A percentile compares a stretch with the other conserved stretches of the same genome.
Conservation (phyloP, 1,139 yeast species). For the Ashbya aceris region DNA sequence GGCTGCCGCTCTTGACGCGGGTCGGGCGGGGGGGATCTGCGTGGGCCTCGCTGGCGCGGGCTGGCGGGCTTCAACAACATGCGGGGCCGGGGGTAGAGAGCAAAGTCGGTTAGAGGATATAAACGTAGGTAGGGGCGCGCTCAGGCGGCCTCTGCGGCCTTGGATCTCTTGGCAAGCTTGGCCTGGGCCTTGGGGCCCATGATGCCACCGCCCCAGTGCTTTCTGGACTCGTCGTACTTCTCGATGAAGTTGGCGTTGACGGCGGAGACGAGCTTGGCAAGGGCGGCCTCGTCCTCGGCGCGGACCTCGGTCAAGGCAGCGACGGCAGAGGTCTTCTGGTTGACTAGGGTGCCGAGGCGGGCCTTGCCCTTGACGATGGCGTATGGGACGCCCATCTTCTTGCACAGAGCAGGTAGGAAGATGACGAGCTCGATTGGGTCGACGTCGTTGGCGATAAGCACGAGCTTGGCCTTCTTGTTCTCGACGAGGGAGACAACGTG, state of each 20-base stretch:
- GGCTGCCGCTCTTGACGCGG: no score
- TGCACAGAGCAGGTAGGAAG: slow-evolving; percentile 95
- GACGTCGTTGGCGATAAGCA: slow-evolving; percentile 94
- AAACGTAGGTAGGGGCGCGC: background rate
- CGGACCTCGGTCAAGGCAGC: slow-evolving; percentile 94
- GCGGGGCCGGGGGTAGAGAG: no score
- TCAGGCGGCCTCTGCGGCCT: slow-evolving; percentile 38
- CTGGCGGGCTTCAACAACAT: no score
- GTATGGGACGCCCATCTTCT: slow-evolving; percentile 98
- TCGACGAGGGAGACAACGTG: slow-evolving; percentile 94
- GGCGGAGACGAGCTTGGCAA: slow-evolving; percentile 85
- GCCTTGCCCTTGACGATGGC: slow-evolving; percentile 98
- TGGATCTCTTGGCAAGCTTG: slow-evolving; percentile 51
- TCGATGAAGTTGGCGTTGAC: slow-evolving; percentile 86
- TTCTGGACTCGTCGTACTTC: slow-evolving; percentile 90
- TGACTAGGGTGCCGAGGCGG: slow-evolving; percentile 93
- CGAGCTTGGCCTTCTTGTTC: slow-evolving; percentile 97
- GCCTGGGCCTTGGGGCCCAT: slow-evolving; percentile 89
- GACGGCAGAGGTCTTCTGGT: slow-evolving; percentile 93
- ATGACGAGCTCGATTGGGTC: slow-evolving; percentile 97
- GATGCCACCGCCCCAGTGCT: slow-evolving; percentile 99
- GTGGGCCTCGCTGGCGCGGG: no score
- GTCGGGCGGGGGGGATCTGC: no score
- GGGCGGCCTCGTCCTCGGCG: slow-evolving; percentile 89
- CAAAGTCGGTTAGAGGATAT: no score